Evolutionary conservation across 352 stramenopile species (phyloP).

Genomic region (Pelagophyceae sp.): DNA sequence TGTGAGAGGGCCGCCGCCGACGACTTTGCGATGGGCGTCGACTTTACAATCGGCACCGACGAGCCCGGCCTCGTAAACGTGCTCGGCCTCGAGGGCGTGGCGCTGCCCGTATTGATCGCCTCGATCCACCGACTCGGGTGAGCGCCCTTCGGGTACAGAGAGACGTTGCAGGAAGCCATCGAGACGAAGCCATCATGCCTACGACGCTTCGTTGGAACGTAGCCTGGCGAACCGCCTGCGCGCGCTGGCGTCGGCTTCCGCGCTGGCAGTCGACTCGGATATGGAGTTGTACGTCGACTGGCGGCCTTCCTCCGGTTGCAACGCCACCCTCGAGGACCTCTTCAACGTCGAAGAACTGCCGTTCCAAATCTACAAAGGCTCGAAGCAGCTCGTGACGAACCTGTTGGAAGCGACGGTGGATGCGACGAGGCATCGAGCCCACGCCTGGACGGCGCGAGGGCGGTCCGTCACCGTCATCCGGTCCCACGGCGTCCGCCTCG

Average conservation of each 20-base stretch:
- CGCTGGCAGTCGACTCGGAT: background rate
- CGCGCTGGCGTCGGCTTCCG: background rate
- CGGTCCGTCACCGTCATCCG: background rate
- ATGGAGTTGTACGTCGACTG: background rate
- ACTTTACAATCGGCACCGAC: no score
- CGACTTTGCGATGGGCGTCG: no score
- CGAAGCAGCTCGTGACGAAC: background rate
- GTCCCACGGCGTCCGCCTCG: background rate
- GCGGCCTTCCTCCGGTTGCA: background rate
- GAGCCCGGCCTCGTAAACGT: no score
- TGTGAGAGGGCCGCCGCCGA: no score
- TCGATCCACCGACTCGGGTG: no score
- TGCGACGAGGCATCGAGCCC: background rate
- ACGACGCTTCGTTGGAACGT: no score
- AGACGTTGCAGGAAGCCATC: no score
- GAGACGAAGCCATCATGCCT: no score
- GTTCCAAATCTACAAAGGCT: background rate
- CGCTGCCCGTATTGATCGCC: no score
- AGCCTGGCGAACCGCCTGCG: slow-evolving; percentile 8
- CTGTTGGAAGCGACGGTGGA: background rate
- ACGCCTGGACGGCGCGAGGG: background rate
- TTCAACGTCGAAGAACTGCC: background rate
- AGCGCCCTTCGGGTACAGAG: no score
- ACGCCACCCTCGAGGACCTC: background rate
- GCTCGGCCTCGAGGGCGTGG: no score